These are phyloP conservation scores for Cytospora leucostoma DNA, from an alignment of 2,329 filamentous ascomycete species.

Conservation along the genomic window DNA sequence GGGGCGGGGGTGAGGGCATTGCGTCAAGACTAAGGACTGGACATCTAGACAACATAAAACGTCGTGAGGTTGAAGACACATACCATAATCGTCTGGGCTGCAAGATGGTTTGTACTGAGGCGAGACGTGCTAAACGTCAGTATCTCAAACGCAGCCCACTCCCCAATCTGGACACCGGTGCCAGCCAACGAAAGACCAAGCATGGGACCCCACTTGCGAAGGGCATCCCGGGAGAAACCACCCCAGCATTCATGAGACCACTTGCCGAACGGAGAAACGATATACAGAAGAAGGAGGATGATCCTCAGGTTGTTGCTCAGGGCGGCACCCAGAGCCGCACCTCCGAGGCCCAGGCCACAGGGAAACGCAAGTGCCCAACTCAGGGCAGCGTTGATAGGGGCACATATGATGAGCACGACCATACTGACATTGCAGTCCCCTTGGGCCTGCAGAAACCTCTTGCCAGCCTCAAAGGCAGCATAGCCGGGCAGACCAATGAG, in stretches of 20 bases:
- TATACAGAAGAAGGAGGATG: constrained; percentile 48
- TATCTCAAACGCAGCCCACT: constrained; percentile 47
- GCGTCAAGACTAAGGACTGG: no score
- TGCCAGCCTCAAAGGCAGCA: constrained; percentile 54
- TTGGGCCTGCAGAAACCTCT: constrained; percentile 57
- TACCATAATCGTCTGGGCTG: constrained; percentile 43
- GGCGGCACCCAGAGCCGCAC: constrained; percentile 52
- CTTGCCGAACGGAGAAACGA: constrained; percentile 43
- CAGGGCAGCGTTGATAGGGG: constrained; percentile 49
- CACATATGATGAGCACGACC: constrained; percentile 48
- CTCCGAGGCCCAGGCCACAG: constrained; percentile 48
- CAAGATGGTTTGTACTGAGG: constrained; percentile 45
- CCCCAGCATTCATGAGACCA: constrained; percentile 48
- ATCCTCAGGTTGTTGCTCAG: constrained; percentile 52
- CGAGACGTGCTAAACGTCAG: constrained; percentile 48
- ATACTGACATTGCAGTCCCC: constrained; percentile 54
- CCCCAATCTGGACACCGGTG: constrained; percentile 43
- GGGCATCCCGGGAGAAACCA: constrained; percentile 40
- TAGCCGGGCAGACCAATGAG: constrained; percentile 55
- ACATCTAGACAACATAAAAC: no score
- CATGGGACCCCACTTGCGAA: constrained; percentile 41
- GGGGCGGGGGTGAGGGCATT: neutral
- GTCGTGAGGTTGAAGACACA: neutral
- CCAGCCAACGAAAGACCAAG: constrained; percentile 43
- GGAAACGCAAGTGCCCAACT: constrained; percentile 51